These are phyloP conservation scores for Crithidia brevicula DNA, from an alignment of 208 protist genomes.

Conservation along the genomic window DNA sequence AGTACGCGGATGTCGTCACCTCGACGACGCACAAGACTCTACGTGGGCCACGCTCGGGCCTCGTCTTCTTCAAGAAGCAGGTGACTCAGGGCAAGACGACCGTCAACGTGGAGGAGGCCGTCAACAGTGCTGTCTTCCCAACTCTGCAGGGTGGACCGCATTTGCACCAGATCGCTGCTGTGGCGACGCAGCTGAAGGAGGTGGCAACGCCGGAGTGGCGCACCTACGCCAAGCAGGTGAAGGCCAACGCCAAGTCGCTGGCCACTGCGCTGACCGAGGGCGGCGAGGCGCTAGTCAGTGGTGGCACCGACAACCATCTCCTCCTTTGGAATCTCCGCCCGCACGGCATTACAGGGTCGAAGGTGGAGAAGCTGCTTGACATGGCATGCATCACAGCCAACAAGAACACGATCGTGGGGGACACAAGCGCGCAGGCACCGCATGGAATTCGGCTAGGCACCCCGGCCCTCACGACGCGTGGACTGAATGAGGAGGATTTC, in stretches of 20 bases:
- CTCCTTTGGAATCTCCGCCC: slow-evolving; percentile 97
- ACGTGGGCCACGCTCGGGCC: slow-evolving; percentile 96
- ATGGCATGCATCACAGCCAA: slow-evolving; percentile 94
- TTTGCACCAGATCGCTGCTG: slow-evolving; percentile 97
- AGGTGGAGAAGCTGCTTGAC: slow-evolving; percentile 96
- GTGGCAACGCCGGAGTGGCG: slow-evolving; percentile 95
- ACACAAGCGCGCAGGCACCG: slow-evolving; percentile 93
- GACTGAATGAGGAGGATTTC: slow-evolving; percentile 93
- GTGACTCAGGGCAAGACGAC: slow-evolving; percentile 51
- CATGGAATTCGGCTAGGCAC: slow-evolving; percentile 96
- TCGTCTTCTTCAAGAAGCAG: slow-evolving; percentile 98
- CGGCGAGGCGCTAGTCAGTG: slow-evolving; percentile 95
- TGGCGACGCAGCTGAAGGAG: slow-evolving; percentile 97
- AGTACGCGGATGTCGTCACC: slow-evolving; percentile 98
- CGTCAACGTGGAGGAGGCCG: slow-evolving; percentile 90
- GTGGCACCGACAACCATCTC: slow-evolving; percentile 98
- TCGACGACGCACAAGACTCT: slow-evolving; percentile 99
- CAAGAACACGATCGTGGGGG: slow-evolving; percentile 97
- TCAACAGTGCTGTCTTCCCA: slow-evolving; percentile 99
- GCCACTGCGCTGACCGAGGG: slow-evolving; percentile 73
- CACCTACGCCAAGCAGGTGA: slow-evolving; percentile 93
- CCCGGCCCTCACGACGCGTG: slow-evolving; percentile 95
- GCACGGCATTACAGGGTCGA: slow-evolving; percentile 94
- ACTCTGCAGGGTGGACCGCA: slow-evolving; percentile 98
- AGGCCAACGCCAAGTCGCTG: slow-evolving; percentile 90